phyloP scores from a whole-genome alignment of 2,329 filamentous ascomycete species.

The Aspergillus pseudonomiae region DNA sequence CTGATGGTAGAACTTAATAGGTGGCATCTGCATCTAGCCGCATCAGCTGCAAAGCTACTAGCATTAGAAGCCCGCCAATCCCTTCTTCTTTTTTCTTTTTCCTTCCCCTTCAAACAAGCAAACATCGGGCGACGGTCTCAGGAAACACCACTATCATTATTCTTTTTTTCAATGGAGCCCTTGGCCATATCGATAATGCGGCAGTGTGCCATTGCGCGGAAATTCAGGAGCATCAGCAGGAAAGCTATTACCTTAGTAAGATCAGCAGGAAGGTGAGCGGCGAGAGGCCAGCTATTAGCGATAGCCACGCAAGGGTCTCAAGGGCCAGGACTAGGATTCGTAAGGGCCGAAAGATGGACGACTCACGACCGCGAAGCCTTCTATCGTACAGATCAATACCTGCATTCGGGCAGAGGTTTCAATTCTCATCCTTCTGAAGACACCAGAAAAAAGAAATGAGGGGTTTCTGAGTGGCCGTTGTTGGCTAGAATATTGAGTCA shows the following conservation, averaged over 20 bases:
- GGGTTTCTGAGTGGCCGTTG: background rate
- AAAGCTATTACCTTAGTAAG: slow-evolving; percentile 12
- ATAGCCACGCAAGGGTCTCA: slow-evolving; percentile 24
- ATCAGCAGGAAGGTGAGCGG: slow-evolving; percentile 15
- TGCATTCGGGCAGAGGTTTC: slow-evolving; percentile 12
- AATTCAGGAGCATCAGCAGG: slow-evolving; percentile 8
- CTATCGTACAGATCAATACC: slow-evolving; percentile 8
- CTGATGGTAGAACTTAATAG: slow-evolving; percentile 24
- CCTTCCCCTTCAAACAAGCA: background rate
- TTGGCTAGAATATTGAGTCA: slow-evolving; percentile 1
- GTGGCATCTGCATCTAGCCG: slow-evolving; percentile 27
- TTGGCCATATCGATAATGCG: background rate
- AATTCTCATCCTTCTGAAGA: background rate
- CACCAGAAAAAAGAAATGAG: slow-evolving; percentile 5
- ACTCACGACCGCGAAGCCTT: background rate
- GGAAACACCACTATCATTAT: background rate
- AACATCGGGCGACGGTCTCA: background rate
- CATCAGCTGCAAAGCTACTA: slow-evolving; percentile 24
- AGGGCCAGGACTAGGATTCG: slow-evolving; percentile 14
- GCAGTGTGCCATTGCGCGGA: slow-evolving; percentile 2
- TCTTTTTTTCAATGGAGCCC: background rate
- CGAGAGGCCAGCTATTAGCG: slow-evolving; percentile 12
- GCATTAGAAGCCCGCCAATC: slow-evolving; percentile 16
- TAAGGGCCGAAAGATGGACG: slow-evolving; percentile 14
- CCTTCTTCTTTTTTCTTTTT: background rate